phyloP scores from a whole-genome alignment of 768 basidiomycete species.

The Cystoderma amianthinum region DNA sequence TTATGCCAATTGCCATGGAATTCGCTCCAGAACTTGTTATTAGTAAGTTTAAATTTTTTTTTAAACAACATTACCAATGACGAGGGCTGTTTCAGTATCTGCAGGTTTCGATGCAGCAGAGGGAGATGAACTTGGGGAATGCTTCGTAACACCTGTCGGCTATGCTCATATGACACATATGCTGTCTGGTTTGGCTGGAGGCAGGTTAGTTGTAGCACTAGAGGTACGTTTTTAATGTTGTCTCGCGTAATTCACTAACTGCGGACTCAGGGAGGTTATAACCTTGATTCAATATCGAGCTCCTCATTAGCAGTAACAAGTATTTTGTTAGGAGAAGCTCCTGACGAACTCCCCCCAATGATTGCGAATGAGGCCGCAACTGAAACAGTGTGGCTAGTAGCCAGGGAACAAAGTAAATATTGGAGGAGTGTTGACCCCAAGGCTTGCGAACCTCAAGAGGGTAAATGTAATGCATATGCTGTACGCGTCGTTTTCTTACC shows the following conservation, averaged over 20 bases:
- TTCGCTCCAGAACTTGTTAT: slow-evolving; percentile 95
- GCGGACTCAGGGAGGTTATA: slow-evolving; percentile 83
- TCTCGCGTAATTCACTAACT: background rate
- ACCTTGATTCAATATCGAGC: slow-evolving; percentile 78
- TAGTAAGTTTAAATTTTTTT: slow-evolving; percentile 46
- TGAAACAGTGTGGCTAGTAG: slow-evolving; percentile 86
- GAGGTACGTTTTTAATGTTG: slow-evolving; percentile 54
- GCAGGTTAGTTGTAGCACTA: slow-evolving; percentile 86
- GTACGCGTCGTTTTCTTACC: no score
- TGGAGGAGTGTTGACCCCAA: slow-evolving; percentile 88
- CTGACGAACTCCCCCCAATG: slow-evolving; percentile 66
- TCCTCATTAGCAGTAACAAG: slow-evolving; percentile 85
- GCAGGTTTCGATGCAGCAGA: slow-evolving; percentile 96
- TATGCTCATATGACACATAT: slow-evolving; percentile 99
- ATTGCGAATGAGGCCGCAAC: slow-evolving; percentile 76
- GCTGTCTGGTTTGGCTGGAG: slow-evolving; percentile 82
- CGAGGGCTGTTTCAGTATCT: slow-evolving; percentile 55
- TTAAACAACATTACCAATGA: background rate
- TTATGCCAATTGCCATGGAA: slow-evolving; percentile 97
- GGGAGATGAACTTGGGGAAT: slow-evolving; percentile 90
- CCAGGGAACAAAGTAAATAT: slow-evolving; percentile 79
- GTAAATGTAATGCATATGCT: no score
- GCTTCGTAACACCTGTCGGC: slow-evolving; percentile 83
- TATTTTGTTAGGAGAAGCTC: slow-evolving; percentile 86
- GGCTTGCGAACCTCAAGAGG: slow-evolving; percentile 75